Evolutionary conservation across 148 eudicot species (phyloP).

Genomic region (Beta vulgaris): DNA sequence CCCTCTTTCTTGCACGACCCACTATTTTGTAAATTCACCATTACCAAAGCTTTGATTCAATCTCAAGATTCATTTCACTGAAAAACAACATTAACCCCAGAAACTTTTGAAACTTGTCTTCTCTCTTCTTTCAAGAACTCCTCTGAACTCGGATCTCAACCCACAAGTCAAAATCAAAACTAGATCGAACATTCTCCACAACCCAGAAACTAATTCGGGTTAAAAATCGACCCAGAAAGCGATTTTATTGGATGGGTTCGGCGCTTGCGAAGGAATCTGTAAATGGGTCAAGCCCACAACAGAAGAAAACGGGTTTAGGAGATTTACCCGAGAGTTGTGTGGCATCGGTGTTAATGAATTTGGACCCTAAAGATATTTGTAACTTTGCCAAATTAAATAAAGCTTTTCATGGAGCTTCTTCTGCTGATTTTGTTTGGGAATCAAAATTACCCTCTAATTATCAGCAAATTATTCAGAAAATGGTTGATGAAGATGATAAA

Average conservation of each 20-base stretch:
- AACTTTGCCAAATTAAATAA: conserved; percentile 53
- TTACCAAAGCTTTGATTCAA: conserved; percentile 12
- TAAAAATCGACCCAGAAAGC: conserved; percentile 9
- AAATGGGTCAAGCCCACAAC: conserved; percentile 18
- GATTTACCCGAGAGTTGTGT: conserved; percentile 86
- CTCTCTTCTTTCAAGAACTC: not conserved
- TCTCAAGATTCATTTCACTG: conserved; percentile 13
- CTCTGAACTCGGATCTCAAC: conserved; percentile 2
- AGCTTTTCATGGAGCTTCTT: conserved; percentile 59
- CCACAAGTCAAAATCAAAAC: not conserved
- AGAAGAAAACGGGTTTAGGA: conserved; percentile 45
- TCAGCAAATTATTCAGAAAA: conserved; percentile 37
- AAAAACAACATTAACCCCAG: not conserved
- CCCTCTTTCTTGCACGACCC: not conserved
- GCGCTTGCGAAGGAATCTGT: conserved; percentile 30
- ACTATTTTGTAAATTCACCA: not conserved
- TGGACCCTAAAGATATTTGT: conserved; percentile 74
- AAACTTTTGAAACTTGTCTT: not conserved
- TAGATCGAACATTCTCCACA: not conserved
- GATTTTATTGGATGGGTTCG: conserved; percentile 44
- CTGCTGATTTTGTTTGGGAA: conserved; percentile 91
- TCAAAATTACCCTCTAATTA: conserved; percentile 71
- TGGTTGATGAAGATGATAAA: conserved; percentile 38
- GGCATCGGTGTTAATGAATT: conserved; percentile 53
- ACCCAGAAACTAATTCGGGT: not conserved